These are phyloP conservation scores for Phytophthora podocarpi DNA, from an alignment of 352 stramenopile species.

Conservation along the genomic window DNA sequence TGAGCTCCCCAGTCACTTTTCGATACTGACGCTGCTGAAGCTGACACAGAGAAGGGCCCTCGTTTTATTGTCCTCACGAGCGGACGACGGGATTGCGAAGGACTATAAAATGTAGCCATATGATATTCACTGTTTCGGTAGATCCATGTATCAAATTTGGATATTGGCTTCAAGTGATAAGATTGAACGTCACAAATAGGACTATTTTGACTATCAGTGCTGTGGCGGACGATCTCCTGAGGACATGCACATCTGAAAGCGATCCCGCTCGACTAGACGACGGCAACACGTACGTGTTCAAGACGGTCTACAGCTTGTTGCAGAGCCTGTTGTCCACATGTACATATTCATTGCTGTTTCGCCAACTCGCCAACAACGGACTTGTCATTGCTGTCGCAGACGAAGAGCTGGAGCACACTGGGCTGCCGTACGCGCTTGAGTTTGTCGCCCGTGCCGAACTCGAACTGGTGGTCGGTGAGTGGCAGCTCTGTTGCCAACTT, in stretches of 20 bases:
- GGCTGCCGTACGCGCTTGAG: slow-evolving; percentile 70
- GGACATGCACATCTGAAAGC: slow-evolving; percentile 1
- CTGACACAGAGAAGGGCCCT: no score
- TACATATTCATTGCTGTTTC: background rate
- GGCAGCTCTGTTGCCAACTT: slow-evolving; percentile 33
- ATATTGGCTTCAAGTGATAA: background rate
- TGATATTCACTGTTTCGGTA: no score
- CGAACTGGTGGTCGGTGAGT: slow-evolving; percentile 55
- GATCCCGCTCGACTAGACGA: slow-evolving; percentile 4
- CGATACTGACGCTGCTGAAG: slow-evolving; percentile 11
- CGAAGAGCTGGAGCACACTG: slow-evolving; percentile 59
- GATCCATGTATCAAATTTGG: background rate
- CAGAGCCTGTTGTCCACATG: no score
- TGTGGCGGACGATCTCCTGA: no score
- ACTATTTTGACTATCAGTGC: no score
- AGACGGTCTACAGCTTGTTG: slow-evolving; percentile 3
- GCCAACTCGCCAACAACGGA: no score
- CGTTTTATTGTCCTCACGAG: slow-evolving; percentile 4
- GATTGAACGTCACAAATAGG: no score
- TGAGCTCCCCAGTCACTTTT: slow-evolving; percentile 16
- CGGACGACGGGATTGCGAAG: no score
- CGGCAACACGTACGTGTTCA: slow-evolving; percentile 1
- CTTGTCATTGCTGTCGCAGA: background rate
- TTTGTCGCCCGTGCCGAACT: slow-evolving; percentile 45
- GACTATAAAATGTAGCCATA: slow-evolving; percentile 2